Base-by-base conservation (phyloP, 2,329 filamentous ascomycete species). In the Coniochaeta hoffmannii region DNA sequence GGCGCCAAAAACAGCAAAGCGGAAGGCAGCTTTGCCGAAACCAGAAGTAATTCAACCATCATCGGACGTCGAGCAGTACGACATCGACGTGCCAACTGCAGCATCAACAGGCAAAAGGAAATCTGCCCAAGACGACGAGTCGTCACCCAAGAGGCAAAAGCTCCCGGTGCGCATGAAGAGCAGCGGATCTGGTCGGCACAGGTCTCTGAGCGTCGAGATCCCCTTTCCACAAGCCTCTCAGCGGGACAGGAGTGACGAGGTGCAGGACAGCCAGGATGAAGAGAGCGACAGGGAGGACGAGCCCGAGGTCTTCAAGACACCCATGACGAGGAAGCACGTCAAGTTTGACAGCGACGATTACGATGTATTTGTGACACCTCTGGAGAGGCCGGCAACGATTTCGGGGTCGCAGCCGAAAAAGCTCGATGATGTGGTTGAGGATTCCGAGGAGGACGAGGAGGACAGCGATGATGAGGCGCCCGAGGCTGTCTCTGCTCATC, bases 401-500 rank as follows among this genome's bases (percentile, higher is more conserved):
- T 31, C 26, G 6, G 15, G 4, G n/a, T 19, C 28, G 7, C 5
- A 34, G 31, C 28, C 31, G 31, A 51, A 34, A 28, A 34, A 22
- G 31, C n/a, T 51, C 17, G 49, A 51, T 51, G 49, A 51, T 51
- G 49, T 51, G 7, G 49, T 34, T 15, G 31, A 51, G 30, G 30
- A 51, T 32, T 53, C 50, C 0, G 60, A 61, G 15, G 55, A 61
- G 1, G 64, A 73, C 3, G 68, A 71, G 8, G 71, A 71, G 1
- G 73, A 74, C 3, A 71, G 72, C 11, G 76, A 75, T 41, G 78
- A 80, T 44, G 79, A 83, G 53, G 80, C 78, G 50, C 80, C 81
- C 9, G 81, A 84, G 66, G 80, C 78, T 3, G 74, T 84, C n/a
- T 83, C 81, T 0, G 79, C 79, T 1, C 66, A 69, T 12, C 72